A percentile compares a stretch with the other conserved stretches of the same genome.
These are phyloP conservation scores for Hypoxylon rickii DNA, from an alignment of 495 filamentous ascomycete species.

Conservation along the genomic window DNA sequence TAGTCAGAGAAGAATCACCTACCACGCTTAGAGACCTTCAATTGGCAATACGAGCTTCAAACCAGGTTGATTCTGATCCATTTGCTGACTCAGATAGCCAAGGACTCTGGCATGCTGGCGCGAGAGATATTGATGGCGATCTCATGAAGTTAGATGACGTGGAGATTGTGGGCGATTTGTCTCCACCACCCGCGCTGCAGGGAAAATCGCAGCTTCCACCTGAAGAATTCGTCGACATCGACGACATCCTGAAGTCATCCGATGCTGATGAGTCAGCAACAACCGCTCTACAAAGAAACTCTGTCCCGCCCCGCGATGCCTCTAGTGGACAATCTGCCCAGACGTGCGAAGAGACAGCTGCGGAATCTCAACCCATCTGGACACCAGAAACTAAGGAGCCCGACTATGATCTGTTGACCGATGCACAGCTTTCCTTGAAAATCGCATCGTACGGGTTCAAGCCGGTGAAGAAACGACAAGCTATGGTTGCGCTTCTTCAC, in stretches of 20 bases:
- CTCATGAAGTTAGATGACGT: constrained; percentile 62
- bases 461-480: constrained; percentile 66
- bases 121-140: constrained; percentile 65
- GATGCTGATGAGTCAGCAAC: constrained; percentile 1
- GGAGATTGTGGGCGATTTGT: constrained; percentile 53
- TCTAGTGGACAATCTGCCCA: constrained; percentile 28
- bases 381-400: constrained; percentile 51
- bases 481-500: constrained; percentile 73
- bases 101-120: constrained; percentile 68
- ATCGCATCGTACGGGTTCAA: constrained; percentile 75
- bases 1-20: constrained; percentile 77
- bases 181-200: background rate
- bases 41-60: constrained; percentile 68
- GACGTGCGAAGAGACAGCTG: background rate
- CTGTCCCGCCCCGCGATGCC: constrained; percentile 9
- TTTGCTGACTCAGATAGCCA: constrained; percentile 41
- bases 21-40: constrained; percentile 69
- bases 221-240: constrained; percentile 45
- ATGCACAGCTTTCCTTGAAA: constrained; percentile 64
- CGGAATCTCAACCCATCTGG: background rate
- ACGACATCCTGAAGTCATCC: constrained; percentile 39
- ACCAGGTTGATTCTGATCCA: constrained; percentile 45
- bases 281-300: background rate
- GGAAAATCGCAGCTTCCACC: background rate
- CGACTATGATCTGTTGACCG: constrained; percentile 66